Base-by-base conservation (phyloP, 495 filamentous ascomycete species). In the Lophium mytilinum region DNA sequence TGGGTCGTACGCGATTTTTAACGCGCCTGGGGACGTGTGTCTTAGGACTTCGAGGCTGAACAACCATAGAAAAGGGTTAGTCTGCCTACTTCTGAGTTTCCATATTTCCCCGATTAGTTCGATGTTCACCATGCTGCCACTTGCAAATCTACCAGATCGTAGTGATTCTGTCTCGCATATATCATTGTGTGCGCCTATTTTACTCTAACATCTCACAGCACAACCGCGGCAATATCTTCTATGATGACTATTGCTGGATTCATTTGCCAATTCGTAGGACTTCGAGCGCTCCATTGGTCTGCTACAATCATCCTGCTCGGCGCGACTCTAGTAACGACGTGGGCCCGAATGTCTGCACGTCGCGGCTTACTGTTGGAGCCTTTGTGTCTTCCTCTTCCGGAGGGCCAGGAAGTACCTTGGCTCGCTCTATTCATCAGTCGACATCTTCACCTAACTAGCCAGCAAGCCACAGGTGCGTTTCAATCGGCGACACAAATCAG, bases 261-360 rank as follows among this genome's bases (percentile, higher is more conserved):
- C 24, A 34, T 50, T 10, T 52, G 30, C 34, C 46, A 56, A 18
- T 54, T 54, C 18, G 40, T 54, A 10, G 52, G 52, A n/a, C 18
- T 56, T 9, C 51, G 53, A 18, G 53, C 8, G 4, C 45, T 56
- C 7, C 53, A 56, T 37, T 51, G 53, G 53, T 49, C 21, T 21
- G n/a, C 43, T 35, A 19, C 53, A 8, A 12, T 56, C 7, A n/a
- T 37, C 42, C 43, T 35, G 24, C 53, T 56, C 4, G 45, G 21
- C 0, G 41, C 36, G 8, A 56, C 41, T 19, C 14, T 56, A 1
- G 6, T 37, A 5, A 50, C 50, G 42, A 50, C 53, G 1, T 5
- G 36, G 3, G 14, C 30, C 14, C 11, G 52, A 46, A 10, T 36
- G 18, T 54, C 7, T 3, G 37, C 21, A 47, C 52, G 35, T n/a